These are phyloP conservation scores for Colletotrichum siamense DNA, from an alignment of 2,329 filamentous ascomycete genomes.

Conservation along the genomic window DNA sequence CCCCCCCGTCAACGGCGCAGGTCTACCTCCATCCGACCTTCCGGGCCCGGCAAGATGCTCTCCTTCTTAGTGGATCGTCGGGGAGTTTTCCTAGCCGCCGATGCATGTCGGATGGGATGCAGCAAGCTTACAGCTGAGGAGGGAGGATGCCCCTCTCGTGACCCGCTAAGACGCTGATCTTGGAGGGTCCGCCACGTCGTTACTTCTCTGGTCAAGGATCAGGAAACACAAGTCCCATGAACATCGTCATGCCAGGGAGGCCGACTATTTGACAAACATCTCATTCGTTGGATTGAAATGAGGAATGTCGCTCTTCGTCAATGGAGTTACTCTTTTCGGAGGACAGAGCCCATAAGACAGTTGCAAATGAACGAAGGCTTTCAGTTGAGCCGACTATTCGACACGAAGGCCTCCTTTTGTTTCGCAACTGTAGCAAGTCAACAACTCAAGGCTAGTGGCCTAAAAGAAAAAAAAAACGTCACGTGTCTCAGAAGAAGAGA, in stretches of 20 bases:
- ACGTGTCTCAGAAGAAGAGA: background rate
- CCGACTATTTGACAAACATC: background rate
- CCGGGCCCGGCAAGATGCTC: background rate
- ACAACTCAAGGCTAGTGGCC: background rate
- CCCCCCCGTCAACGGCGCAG: background rate
- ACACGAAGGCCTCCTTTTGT: background rate
- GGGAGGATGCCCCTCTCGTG: background rate
- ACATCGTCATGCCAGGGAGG: background rate
- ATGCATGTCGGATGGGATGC: background rate
- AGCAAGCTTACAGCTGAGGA: background rate
- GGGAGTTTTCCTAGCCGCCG: background rate
- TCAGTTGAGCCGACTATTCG: background rate
- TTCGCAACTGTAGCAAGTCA: background rate
- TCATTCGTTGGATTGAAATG: background rate
- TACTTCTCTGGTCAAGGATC: background rate
- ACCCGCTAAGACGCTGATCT: conserved; percentile 4
- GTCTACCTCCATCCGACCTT: background rate
- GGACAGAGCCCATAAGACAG: background rate
- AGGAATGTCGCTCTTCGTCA: background rate
- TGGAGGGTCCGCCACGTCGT: background rate
- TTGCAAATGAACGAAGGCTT: background rate
- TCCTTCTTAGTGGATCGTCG: background rate
- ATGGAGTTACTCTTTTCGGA: background rate
- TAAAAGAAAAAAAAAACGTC: background rate
- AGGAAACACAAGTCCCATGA: background rate